Evolutionary conservation across 352 stramenopile species (phyloP), one percentile per base, ranked within the genome.

Genomic region (Pythium plurisporium): DNA sequence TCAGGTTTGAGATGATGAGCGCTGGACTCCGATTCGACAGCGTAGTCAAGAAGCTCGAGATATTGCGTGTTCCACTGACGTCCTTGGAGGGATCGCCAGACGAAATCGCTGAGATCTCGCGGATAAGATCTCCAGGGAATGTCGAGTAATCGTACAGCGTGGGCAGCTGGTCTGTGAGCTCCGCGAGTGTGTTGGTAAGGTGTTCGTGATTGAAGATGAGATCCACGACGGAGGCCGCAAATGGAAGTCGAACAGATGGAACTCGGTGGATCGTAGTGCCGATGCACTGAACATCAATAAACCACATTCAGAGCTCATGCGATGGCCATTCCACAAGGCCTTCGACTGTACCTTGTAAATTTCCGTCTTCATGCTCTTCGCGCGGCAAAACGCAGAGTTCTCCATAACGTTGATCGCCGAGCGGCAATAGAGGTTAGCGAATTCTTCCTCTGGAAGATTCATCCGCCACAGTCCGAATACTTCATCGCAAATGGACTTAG

Each of bases 381-480:
- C 73, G 19, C 78, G 78, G 41, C 77, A 86, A 10, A 90, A 59
- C n/a, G 62, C 55, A 4, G 79, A 68, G 47, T 86, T 89, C 26
- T 84, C 78, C 26, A 92, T 60, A 19, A 90, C 55, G 49, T 85
- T 68, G 46, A 89, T 88, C 0, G 81, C 76, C 14, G 82, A 62
- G 47, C 84, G 85, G 43, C 74, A 88, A 56, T 90, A 90, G 6
- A 90, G 54, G 46, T 85, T 81, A 0, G 79, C 76, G 44, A 93
- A 93, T 48, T 91, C 80, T 70, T 91, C 82, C 54, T 93, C 82
- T 1, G 82, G 82, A 5, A 88, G 61, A 20, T 87, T 89, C 79
- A 89, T 90, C 41, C 78, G 76, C 82, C 82, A 93, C 45, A 93
- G 71, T 17, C 62, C 57, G 38, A 91, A 91, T 3, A 73, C 87